Percentiles rank a stretch among this genome's conserved stretches.
These are phyloP conservation scores for Thielaviopsis euricoi DNA, from an alignment of 2,329 filamentous ascomycete genomes.

Conservation along the genomic window DNA sequence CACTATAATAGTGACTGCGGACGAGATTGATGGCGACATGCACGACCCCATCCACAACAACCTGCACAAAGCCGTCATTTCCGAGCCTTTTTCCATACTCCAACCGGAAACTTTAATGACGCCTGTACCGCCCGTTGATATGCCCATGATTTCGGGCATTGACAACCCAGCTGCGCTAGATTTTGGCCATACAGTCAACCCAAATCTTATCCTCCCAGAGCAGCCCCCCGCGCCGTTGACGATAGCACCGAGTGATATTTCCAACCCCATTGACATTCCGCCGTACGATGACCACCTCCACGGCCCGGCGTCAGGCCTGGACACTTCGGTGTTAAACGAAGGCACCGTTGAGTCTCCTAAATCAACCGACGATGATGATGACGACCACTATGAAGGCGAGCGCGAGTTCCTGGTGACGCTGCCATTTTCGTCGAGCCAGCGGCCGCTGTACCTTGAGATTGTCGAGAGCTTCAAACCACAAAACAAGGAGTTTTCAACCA, in stretches of 20 bases:
- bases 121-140: background rate
- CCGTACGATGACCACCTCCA: slow-evolving; percentile 5
- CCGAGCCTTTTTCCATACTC: slow-evolving; percentile 1
- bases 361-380: slow-evolving; percentile 3
- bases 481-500: slow-evolving; percentile 28
- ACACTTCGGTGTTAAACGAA: slow-evolving; percentile 8
- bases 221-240: slow-evolving; percentile 14
- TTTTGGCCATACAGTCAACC: slow-evolving; percentile 9
- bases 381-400: slow-evolving; percentile 14
- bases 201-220: slow-evolving; percentile 3
- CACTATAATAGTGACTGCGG: slow-evolving; percentile 8
- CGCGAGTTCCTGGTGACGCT: slow-evolving; percentile 38
- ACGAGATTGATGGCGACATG: slow-evolving; percentile 1
- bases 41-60: background rate
- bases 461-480: slow-evolving; percentile 27
- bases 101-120: background rate
- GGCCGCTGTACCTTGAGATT: slow-evolving; percentile 34
- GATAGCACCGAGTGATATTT: slow-evolving; percentile 24
- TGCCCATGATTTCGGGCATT: slow-evolving; percentile 7
- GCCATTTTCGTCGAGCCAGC: slow-evolving; percentile 35
- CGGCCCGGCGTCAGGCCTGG: slow-evolving; percentile 4
- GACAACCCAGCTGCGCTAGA: slow-evolving; percentile 19
- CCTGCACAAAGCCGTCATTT: background rate
- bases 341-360: slow-evolving; percentile 3
- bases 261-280: slow-evolving; percentile 17